These are phyloP conservation scores for Pulveroboletus frians DNA, from an alignment of 768 basidiomycete genomes.

Conservation along the genomic window DNA sequence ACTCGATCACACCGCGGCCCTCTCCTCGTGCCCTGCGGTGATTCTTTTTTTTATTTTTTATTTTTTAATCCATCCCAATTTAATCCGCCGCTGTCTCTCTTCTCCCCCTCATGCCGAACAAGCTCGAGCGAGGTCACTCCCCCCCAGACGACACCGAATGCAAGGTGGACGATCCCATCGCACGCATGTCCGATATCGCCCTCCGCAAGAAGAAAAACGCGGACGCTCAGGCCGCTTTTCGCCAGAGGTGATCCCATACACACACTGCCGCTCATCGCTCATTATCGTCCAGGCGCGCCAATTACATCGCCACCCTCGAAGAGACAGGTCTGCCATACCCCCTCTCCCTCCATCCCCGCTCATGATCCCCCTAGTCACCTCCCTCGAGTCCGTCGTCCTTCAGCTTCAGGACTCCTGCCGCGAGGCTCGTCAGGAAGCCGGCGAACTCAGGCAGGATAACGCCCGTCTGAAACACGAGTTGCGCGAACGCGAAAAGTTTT, in stretches of 20 bases:
- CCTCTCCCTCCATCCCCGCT: constrained; percentile 2
- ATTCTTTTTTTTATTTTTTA: constrained; percentile 48
- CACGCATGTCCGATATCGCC: constrained; percentile 59
- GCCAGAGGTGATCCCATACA: constrained; percentile 42
- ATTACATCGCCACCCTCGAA: constrained; percentile 84
- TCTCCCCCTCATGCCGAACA: constrained; percentile 27
- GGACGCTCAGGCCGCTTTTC: constrained; percentile 82
- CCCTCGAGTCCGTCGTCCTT: constrained; percentile 77
- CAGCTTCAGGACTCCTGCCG: constrained; percentile 79
- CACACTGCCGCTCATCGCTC: constrained; percentile 9
- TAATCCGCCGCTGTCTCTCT: constrained; percentile 37
- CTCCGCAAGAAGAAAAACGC: constrained; percentile 86
- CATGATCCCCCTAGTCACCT: constrained; percentile 53
- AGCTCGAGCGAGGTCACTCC: constrained; percentile 21
- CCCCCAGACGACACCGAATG: constrained; percentile 35
- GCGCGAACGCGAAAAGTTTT: constrained; percentile 69
- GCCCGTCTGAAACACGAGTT: constrained; percentile 56
- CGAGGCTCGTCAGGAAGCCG: constrained; percentile 55
- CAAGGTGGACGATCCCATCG: constrained; percentile 32
- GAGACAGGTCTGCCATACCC: constrained; percentile 52
- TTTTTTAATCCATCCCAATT: constrained; percentile 41
- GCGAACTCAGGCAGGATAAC: constrained; percentile 64
- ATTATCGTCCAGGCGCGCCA: constrained; percentile 48
- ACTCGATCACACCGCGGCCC: constrained; percentile 37
- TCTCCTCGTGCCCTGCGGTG: constrained; percentile 57